These are phyloP conservation scores for Bondarzewia mesenterica DNA, from an alignment of 1,284 basidiomycete genomes.

Conservation along the genomic window DNA sequence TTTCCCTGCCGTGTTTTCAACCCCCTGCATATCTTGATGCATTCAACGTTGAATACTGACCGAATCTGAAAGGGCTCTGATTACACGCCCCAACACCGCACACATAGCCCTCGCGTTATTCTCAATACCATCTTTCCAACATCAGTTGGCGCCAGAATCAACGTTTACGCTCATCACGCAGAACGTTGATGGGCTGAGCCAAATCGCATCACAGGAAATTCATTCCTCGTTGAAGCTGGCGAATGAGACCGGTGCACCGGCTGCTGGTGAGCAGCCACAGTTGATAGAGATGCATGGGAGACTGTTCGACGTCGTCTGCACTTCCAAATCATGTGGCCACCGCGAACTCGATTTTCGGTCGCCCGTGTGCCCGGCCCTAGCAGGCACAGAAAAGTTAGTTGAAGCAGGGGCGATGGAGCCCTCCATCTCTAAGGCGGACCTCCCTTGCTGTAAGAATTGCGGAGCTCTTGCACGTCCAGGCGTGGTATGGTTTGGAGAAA, in stretches of 20 bases:
- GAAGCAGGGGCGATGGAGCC: conserved; percentile 29
- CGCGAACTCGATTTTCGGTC: conserved; percentile 31
- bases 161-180: conserved; percentile 55
- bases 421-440: conserved; percentile 31
- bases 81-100: conserved; percentile 47
- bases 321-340: conserved; percentile 31
- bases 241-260: too few species aligned
- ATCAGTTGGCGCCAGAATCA: conserved; percentile 30
- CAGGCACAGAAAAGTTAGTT: conserved; percentile 41
- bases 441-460: conserved; percentile 48
- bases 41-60: not conserved
- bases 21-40: too few species aligned
- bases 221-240: not conserved
- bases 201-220: conserved; percentile 5
- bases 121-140: conserved; percentile 29
- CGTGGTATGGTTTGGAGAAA: conserved; percentile 64
- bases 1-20: not conserved
- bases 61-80: conserved; percentile 30
- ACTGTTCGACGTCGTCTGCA: conserved; percentile 50
- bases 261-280: conserved; percentile 13
- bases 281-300: conserved; percentile 64
- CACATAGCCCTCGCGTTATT: conserved; percentile 44
- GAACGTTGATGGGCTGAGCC: conserved; percentile 58
- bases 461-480: conserved; percentile 45
- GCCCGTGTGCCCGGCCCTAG: conserved; percentile 44